Percentiles rank a stretch among this genome's conserved stretches.
These are phyloP conservation scores for Neurospora pannonica DNA, from an alignment of 495 filamentous ascomycete species.

Conservation along the genomic window DNA sequence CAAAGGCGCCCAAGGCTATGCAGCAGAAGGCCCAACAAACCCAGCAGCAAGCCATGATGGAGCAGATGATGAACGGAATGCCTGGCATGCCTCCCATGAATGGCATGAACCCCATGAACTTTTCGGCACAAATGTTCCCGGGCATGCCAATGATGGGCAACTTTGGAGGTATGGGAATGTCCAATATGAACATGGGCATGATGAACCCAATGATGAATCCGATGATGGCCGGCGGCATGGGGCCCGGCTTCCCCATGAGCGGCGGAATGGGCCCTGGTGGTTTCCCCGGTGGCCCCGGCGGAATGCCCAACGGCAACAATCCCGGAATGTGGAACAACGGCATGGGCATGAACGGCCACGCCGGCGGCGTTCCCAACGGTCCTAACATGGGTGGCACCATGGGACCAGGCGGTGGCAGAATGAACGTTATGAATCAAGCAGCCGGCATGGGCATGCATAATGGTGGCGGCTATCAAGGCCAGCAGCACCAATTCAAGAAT, in stretches of 20 bases:
- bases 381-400: slow-evolving; percentile 21
- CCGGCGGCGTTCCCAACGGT: slow-evolving; percentile 37
- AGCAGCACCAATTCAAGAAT: slow-evolving; percentile 13
- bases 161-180: slow-evolving; percentile 14
- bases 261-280: slow-evolving; percentile 36
- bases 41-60: slow-evolving; percentile 24
- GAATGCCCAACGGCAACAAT: slow-evolving; percentile 3
- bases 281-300: slow-evolving; percentile 25
- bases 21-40: slow-evolving; percentile 34
- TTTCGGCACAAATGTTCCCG: slow-evolving; percentile 17
- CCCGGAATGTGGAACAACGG: slow-evolving; percentile 24
- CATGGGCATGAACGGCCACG: slow-evolving; percentile 39
- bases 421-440: slow-evolving; percentile 23
- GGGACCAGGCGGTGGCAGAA: neutral
- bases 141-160: slow-evolving; percentile 26
- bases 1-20: slow-evolving; percentile 52
- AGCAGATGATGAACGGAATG: slow-evolving; percentile 26
- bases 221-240: slow-evolving; percentile 43
- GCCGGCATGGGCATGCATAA: slow-evolving; percentile 37
- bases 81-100: slow-evolving; percentile 30
- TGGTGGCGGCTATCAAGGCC: slow-evolving; percentile 21
- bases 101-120: slow-evolving; percentile 26
- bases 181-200: slow-evolving; percentile 27
- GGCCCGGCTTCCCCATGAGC: slow-evolving; percentile 38
- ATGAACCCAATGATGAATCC: slow-evolving; percentile 36